Base-by-base conservation (phyloP, 1,284 basidiomycete genomes). In the Pseudozyma tsukubaensis region DNA sequence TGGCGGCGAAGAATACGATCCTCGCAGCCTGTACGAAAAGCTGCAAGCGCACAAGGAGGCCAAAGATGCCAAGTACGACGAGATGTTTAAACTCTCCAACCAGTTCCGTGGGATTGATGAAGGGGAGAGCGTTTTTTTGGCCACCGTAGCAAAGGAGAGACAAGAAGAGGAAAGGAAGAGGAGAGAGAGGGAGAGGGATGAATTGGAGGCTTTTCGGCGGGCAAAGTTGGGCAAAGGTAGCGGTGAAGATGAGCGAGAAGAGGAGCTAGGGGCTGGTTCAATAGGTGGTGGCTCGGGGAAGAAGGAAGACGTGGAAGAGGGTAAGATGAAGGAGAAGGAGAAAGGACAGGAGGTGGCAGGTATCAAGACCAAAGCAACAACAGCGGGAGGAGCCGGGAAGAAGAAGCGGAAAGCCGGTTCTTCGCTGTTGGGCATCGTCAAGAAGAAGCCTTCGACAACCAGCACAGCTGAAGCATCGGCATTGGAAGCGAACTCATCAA, bases 31-130 rank as follows among this genome's bases (percentile, higher is more conserved):
- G 10, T 79, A 47, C 56, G 76, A 79, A 55, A 63, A 68, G 10
- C 54, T 84, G 0, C 65, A 82, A 34, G 71, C 76, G 32, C 59
- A 81, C 12, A 77, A 73, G 50, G 61, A 82, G 39, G 76, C 67
- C 3, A 83, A 83, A 49, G 72, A 82, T 43, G 81, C 77, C 11
- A 56, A 70, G 34, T 60, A 70, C 34, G 82, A 83, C 18, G 82
- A 79, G n/a, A 71, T 64, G 69, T 72, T 59, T 51, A 79, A 78
- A 43, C 70, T 82, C n/a, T 65, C 71, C 1, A 83, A 82, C 32
- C 82, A 83, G 57, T 84, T 82, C 44, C 59, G 83, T 0, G 83
- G 83, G 0, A 72, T 84, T 18, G 82, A 84, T 50, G 81, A 83
- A 39, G 71, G 49, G 13, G 83, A 84, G 57, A 59, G 60, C 8